Conservation (phyloP, 2,329 filamentous ascomycete species). For the Monilinia polystroma region DNA sequence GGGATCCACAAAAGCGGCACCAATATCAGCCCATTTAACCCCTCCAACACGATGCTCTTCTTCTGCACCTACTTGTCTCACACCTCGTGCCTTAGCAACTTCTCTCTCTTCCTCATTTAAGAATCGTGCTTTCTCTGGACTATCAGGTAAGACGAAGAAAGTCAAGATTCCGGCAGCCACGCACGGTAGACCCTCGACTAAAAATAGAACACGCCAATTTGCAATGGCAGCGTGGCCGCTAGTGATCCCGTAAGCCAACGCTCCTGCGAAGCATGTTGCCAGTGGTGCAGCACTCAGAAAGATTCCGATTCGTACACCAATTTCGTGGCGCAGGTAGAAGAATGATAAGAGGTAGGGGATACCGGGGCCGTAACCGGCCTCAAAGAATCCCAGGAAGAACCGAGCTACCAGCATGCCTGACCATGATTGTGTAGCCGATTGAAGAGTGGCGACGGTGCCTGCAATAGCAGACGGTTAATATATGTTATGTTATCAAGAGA, state of each 20-base stretch:
- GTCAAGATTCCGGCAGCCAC: slow-evolving; percentile 53
- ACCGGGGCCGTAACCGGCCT: slow-evolving; percentile 41
- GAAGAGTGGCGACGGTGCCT: slow-evolving; percentile 46
- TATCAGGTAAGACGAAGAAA: slow-evolving; percentile 55
- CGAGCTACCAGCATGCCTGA: slow-evolving; percentile 41
- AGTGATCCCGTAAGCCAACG: slow-evolving; percentile 67
- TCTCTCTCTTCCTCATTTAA: slow-evolving; percentile 46
- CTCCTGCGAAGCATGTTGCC: slow-evolving; percentile 68
- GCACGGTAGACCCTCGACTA: slow-evolving; percentile 64
- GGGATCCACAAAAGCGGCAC: slow-evolving; percentile 48
- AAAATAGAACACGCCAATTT: slow-evolving; percentile 62
- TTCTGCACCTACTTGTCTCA: slow-evolving; percentile 53
- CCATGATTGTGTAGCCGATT: slow-evolving; percentile 41
- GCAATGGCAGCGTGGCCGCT: slow-evolving; percentile 55
- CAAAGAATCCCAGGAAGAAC: slow-evolving; percentile 44
- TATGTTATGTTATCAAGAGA: background rate
- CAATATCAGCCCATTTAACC: slow-evolving; percentile 48
- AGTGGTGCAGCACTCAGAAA: slow-evolving; percentile 66
- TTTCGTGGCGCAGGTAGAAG: slow-evolving; percentile 54
- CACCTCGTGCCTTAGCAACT: slow-evolving; percentile 53
- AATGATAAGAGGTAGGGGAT: slow-evolving; percentile 48
- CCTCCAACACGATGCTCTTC: slow-evolving; percentile 49
- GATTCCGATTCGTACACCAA: slow-evolving; percentile 69
- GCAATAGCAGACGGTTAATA: background rate
- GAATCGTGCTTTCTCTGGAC: slow-evolving; percentile 52